phyloP scores from a whole-genome alignment of 441 rosid genomes.

The Pelargonium australe region DNA sequence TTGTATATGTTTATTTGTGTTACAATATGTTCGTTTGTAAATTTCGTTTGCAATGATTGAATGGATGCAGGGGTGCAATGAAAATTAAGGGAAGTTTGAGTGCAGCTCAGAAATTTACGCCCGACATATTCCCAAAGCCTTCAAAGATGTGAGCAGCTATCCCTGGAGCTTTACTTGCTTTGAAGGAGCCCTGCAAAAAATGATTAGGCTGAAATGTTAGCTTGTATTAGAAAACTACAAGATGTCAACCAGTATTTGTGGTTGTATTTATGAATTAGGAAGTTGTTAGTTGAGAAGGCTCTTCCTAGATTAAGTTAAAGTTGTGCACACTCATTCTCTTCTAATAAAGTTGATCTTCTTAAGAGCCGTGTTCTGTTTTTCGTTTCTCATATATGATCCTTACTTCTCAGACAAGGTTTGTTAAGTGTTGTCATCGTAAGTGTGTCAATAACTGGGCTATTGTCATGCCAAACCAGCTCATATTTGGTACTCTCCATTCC shows the following conservation, averaged over 20 bases:
- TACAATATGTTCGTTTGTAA: background rate
- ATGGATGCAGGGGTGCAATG: constrained; percentile 71
- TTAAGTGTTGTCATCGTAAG: no score
- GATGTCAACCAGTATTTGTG: background rate
- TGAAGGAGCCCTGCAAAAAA: background rate
- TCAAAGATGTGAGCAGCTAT: constrained; percentile 58
- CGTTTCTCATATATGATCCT: no score
- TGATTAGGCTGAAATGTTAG: background rate
- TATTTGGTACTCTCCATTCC: no score
- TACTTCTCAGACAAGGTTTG: no score
- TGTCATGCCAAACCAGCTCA: no score
- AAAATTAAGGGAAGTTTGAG: constrained; percentile 91
- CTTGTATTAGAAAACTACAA: background rate
- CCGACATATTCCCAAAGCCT: constrained; percentile 92
- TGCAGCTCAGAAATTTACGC: constrained; percentile 92
- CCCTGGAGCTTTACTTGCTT: background rate
- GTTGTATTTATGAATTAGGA: constrained; percentile 3
- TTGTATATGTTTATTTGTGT: background rate
- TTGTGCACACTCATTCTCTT: background rate
- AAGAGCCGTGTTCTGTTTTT: background rate
- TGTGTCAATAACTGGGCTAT: no score
- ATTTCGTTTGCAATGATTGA: constrained; percentile 7
- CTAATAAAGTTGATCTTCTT: background rate
- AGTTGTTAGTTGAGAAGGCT: background rate
- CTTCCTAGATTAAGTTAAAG: background rate